These are phyloP conservation scores for Mimosa bimucronata DNA, from an alignment of 306 rosid species.

Conservation along the genomic window DNA sequence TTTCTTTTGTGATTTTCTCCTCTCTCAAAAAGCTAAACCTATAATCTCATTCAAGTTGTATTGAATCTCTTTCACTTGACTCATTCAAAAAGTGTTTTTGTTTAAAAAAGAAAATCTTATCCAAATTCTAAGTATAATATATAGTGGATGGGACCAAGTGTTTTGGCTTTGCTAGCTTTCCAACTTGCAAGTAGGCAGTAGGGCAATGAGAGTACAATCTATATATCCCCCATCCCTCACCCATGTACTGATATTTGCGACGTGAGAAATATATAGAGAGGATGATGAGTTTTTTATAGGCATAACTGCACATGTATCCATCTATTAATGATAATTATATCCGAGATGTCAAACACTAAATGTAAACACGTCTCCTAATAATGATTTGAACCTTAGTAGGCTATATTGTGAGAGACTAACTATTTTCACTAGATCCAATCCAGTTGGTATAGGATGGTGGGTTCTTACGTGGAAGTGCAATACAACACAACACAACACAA, in stretches of 20 bases:
- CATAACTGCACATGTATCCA: too few relatives aligned
- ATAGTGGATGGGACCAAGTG: constrained; percentile 24
- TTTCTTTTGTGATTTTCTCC: not conserved
- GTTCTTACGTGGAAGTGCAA: not conserved
- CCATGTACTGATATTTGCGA: too few relatives aligned
- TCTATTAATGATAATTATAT: too few relatives aligned
- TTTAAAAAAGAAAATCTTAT: not conserved
- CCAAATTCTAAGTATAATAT: not conserved
- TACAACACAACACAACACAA: not conserved
- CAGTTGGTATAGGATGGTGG: not conserved
- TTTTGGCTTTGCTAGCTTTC: not conserved
- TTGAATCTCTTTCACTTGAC: not conserved
- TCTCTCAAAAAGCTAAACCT: not conserved
- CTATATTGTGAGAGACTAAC: too few relatives aligned
- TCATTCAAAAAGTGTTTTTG: not conserved
- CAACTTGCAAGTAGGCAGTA: constrained; percentile 21
- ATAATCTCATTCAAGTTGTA: not conserved
- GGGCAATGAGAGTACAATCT: not conserved
- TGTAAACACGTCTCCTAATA: too few relatives aligned
- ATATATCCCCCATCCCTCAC: too few relatives aligned
- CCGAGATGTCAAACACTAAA: too few relatives aligned
- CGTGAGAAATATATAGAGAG: too few relatives aligned
- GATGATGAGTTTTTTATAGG: too few relatives aligned
- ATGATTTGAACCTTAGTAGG: too few relatives aligned
- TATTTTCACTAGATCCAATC: too few relatives aligned